Conservation (phyloP, 345 rosid genomes). For the Trapa bicornis region DNA sequence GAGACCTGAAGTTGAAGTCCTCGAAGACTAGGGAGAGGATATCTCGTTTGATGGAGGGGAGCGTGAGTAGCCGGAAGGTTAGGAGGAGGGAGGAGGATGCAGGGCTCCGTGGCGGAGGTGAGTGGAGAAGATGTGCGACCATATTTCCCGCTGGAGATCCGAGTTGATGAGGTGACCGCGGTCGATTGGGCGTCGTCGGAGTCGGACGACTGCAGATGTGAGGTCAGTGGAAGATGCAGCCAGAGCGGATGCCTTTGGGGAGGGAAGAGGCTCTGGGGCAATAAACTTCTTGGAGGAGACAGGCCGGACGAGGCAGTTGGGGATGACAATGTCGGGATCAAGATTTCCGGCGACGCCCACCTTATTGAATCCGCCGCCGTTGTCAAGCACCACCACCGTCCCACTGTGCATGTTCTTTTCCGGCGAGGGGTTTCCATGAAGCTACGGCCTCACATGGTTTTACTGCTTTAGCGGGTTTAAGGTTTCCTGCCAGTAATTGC, state of each 20-base stretch:
- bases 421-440: too few relatives aligned
- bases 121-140: slow-evolving; percentile 63
- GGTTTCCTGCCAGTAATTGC: background rate
- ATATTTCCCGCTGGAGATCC: slow-evolving; percentile 79
- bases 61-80: slow-evolving; percentile 60
- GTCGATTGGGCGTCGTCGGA: slow-evolving; percentile 95
- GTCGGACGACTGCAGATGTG: slow-evolving; percentile 85
- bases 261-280: slow-evolving; percentile 25
- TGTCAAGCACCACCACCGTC: slow-evolving; percentile 69
- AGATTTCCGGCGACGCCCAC: slow-evolving; percentile 83
- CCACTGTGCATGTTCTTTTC: background rate
- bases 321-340: slow-evolving; percentile 53
- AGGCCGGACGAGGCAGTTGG: slow-evolving; percentile 77
- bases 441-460: background rate
- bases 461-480: background rate
- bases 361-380: slow-evolving; percentile 71
- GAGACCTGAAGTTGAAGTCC: slow-evolving; percentile 65
- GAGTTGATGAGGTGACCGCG: slow-evolving; percentile 86
- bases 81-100: slow-evolving; percentile 59
- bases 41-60: slow-evolving; percentile 65
- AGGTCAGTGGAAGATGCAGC: slow-evolving; percentile 41
- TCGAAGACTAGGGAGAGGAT: slow-evolving; percentile 88
- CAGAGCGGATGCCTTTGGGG: slow-evolving; percentile 22
- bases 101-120: slow-evolving; percentile 47
- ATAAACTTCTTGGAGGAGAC: slow-evolving; percentile 67